phyloP scores from a whole-genome alignment of 2,329 filamentous ascomycete species.

The Talaromyces piceae region DNA sequence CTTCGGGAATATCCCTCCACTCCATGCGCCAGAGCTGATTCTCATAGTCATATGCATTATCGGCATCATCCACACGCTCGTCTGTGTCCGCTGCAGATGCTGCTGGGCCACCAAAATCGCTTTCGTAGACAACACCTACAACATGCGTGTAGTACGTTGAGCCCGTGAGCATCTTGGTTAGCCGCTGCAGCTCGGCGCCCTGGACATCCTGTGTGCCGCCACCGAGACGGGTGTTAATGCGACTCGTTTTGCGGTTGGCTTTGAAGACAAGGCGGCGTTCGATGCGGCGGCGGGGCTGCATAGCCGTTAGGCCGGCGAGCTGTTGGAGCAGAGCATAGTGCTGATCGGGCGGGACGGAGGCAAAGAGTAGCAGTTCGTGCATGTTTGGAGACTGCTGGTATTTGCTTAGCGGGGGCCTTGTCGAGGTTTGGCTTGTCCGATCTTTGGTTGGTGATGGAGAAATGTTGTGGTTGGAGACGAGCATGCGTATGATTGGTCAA shows the following conservation, averaged over 20 bases:
- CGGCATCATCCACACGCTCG: not conserved
- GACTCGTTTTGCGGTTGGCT: constrained; percentile 42
- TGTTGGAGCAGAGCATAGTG: constrained; percentile 56
- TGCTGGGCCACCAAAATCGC: constrained; percentile 30
- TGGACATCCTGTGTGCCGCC: constrained; percentile 38
- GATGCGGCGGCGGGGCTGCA: constrained; percentile 49
- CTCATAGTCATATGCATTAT: constrained; percentile 25
- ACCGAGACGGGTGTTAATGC: constrained; percentile 32
- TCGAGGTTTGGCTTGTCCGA: not conserved
- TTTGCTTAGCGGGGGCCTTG: not conserved
- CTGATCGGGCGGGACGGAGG: constrained; percentile 49
- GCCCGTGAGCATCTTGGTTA: constrained; percentile 42
- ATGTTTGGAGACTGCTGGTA: constrained; percentile 30
- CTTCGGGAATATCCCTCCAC: constrained; percentile 44
- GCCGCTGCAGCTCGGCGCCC: constrained; percentile 36
- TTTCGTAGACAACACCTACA: constrained; percentile 37
- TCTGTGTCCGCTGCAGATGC: constrained; percentile 18
- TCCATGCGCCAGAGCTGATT: constrained; percentile 39
- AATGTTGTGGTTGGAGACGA: too few relatives aligned
- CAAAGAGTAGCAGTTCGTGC: constrained; percentile 58
- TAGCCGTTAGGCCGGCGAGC: constrained; percentile 53
- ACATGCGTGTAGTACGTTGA: constrained; percentile 49
- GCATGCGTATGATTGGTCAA: too few relatives aligned
- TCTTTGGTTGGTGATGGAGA: too few relatives aligned
- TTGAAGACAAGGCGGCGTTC: constrained; percentile 55